Evolutionary conservation across 345 rosid species (phyloP), one percentile per base, ranked within the genome.

Genomic region (Citrus reticulata): DNA sequence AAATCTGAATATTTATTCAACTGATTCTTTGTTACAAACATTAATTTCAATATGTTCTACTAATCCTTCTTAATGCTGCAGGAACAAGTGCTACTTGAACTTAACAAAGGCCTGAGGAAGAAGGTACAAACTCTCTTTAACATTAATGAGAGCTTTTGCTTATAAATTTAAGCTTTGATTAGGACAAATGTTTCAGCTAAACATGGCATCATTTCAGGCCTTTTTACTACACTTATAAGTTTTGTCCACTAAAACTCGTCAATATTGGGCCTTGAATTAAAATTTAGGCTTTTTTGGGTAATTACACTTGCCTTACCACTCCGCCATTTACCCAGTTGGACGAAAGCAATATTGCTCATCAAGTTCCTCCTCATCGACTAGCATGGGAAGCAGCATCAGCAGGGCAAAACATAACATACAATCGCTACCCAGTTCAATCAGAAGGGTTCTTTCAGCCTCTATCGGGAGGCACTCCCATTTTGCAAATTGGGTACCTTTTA

Each of bases 401-500:
- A 27, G 85, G 72, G 30, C 75, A 59, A 29, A 80, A 51, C 78
- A 55, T 75, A 66, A 51, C 82, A 3, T 86, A 49, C 76, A 73
- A 30, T 74, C 86, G 73, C 34, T 85, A 79, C 74, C 81, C 83
- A 4, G 59, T 82, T 74, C 87, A 87, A 17, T 66, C 89, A 2
- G 84, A 89, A 32, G 90, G 79, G 2, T 87, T 88, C 78, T 87
- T 87, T 79, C 88, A 88, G 22, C 86, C 89, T 13, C 71, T 85
- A 49, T 11, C 4, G 51, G 87, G 59, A 13, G 68, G 60, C 73
- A 81, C 61, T 66, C 81, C 89, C 72, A 67, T 83, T 1, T 77
- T 88, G 64, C 92, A 86, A 77, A 85, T 87, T n/a, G 92, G 95
- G 93, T 89, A 88, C 4, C 32, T 46, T 5, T 60, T 13, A 46